Conservation (phyloP, 345 rosid species). For the Lepidium didymum region DNA sequence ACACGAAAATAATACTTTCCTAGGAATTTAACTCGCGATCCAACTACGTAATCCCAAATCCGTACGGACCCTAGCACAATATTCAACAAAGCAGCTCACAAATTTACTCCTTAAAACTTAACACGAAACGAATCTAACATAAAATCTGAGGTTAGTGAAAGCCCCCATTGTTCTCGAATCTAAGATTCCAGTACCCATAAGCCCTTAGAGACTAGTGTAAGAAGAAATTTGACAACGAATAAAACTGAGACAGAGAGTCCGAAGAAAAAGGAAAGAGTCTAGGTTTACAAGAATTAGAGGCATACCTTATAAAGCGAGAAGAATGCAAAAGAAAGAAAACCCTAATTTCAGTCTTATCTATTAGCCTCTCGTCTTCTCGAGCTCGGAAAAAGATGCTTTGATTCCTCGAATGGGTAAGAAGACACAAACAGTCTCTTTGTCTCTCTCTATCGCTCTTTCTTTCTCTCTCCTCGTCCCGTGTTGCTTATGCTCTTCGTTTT, state of each 20-base stretch:
- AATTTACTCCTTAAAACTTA: background rate
- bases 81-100: background rate
- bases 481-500: slow-evolving; percentile 34
- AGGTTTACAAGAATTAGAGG: slow-evolving; percentile 11
- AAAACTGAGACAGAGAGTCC: background rate
- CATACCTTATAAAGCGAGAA: slow-evolving; percentile 30
- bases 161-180: slow-evolving; percentile 16
- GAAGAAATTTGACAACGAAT: slow-evolving; percentile 1
- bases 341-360: slow-evolving; percentile 29
- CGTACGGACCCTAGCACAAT: slow-evolving; percentile 20
- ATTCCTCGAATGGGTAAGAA: slow-evolving; percentile 48
- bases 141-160: slow-evolving; percentile 5
- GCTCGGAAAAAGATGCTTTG: slow-evolving; percentile 57
- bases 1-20: background rate
- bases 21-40: slow-evolving; percentile 1
- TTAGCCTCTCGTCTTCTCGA: slow-evolving; percentile 8
- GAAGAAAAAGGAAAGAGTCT: background rate
- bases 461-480: slow-evolving; percentile 33
- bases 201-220: slow-evolving; percentile 10
- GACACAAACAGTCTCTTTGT: slow-evolving; percentile 19
- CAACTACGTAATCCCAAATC: slow-evolving; percentile 12
- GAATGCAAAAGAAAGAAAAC: slow-evolving; percentile 19
- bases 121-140: background rate
- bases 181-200: slow-evolving; percentile 22
- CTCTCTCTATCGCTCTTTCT: slow-evolving; percentile 18